Base-by-base conservation (phyloP, 192 early-diverging fungal species). In the Entomortierella chlamydospora region DNA sequence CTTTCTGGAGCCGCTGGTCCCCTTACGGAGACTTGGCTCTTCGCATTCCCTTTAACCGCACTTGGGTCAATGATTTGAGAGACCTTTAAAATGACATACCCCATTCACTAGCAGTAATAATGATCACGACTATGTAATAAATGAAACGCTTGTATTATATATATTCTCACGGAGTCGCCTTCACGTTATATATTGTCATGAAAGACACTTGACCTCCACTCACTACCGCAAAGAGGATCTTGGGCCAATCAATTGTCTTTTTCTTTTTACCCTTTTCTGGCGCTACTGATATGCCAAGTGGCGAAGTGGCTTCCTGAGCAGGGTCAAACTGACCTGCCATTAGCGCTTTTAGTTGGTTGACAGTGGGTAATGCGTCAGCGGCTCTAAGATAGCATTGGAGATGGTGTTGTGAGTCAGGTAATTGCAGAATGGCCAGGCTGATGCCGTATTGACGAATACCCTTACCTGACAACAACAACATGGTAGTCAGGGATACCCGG, bases 401-500 rank as follows among this genome's bases (percentile, higher is more conserved):
- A 4, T 47, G 15, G 45, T 47, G 5, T 20, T 17, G 15, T 47
- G 15, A 47, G 34, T 37, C 34, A 47, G 15, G 4, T 47, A 47
- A 20, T 47, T 12, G 3, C 15, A 47, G 4, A 15, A 47, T 47
- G 20, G 15, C 15, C 4, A 15, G 15, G 2, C 4, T 47, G 20
- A 12, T 20, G 6, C 39, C 13, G 6, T 47, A 12, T 12, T 15
- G 15, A 47, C 45, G 11, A 2, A 25, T 37, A 52, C 43, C 29
- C 57, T 50, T 72, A 85, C 86, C 72, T 77, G 45, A 39, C 42
- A 9, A 87, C 86, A 9, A 73, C 70, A 7, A 87, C 70, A 2
- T 68, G 74, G 58, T 77, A 85, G 53, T 85, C 76, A 26, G 86
- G 86, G 11, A 52, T 57, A 15, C 86, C 81, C 8, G 86, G 84